Evolutionary conservation across 2,329 filamentous ascomycete species (phyloP).

Genomic region (Colletotrichum chlorophyti): DNA sequence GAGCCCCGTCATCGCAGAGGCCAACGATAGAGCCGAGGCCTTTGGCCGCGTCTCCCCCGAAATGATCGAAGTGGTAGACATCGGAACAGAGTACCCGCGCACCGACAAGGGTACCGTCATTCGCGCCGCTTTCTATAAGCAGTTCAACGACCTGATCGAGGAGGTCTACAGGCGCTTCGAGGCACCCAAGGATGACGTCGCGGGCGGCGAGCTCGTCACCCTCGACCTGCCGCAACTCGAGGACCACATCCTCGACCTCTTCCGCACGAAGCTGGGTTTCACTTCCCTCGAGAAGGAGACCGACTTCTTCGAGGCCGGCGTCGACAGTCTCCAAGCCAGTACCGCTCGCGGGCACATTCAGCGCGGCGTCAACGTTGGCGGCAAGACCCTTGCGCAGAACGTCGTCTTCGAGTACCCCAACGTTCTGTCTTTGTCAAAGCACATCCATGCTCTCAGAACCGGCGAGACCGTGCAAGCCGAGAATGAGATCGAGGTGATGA

Average conservation of each 20-base stretch:
- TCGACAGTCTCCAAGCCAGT: constrained; percentile 55
- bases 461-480: constrained; percentile 21
- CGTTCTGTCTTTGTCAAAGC: constrained; percentile 41
- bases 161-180: constrained; percentile 31
- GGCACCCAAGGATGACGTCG: constrained; percentile 11
- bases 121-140: constrained; percentile 47
- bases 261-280: constrained; percentile 36
- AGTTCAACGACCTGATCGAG: constrained; percentile 52
- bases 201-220: constrained; percentile 3
- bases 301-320: constrained; percentile 51
- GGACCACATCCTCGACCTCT: constrained; percentile 32
- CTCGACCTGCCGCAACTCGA: constrained; percentile 34
- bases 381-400: constrained; percentile 40
- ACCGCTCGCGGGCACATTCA: constrained; percentile 50
- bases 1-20: constrained; percentile 56
- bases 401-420: constrained; percentile 50
- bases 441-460: constrained; percentile 34
- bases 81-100: constrained; percentile 50
- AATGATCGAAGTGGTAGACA: constrained; percentile 55
- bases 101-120: constrained; percentile 62
- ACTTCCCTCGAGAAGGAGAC: constrained; percentile 35
- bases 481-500: constrained; percentile 41
- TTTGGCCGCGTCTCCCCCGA: constrained; percentile 61
- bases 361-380: constrained; percentile 43
- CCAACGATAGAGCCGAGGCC: constrained; percentile 55